A percentile compares a stretch with the other conserved stretches of the same genome.
Conservation (phyloP, 2,329 filamentous ascomycete species). For the Talaromyces sp. region DNA sequence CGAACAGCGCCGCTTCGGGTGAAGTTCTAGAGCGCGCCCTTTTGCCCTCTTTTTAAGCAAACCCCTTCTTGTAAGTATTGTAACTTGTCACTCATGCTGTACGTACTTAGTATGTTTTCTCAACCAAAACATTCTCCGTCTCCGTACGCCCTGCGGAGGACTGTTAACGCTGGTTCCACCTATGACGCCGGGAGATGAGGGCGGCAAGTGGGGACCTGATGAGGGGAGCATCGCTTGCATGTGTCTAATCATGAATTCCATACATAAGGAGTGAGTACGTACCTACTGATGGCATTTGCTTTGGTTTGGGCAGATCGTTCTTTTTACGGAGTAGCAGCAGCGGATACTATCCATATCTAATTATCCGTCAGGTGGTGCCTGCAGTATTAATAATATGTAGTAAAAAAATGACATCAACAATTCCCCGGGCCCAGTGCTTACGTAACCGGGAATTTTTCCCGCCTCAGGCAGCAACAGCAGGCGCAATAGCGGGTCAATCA, state of each 20-base stretch:
- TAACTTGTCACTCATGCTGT: too few species aligned
- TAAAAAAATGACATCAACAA: neutral
- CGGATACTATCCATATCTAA: too few species aligned
- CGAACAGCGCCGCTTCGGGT: neutral
- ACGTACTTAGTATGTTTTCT: neutral
- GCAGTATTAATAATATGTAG: too few species aligned
- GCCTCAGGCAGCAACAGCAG: neutral
- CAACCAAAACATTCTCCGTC: too few species aligned
- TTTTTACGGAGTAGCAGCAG: too few species aligned
- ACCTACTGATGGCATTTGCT: too few species aligned
- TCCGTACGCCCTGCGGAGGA: neutral
- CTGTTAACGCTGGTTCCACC: neutral
- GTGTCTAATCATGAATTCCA: too few species aligned
- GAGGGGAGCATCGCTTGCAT: neutral
- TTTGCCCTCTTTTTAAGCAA: too few species aligned
- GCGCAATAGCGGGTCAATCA: neutral
- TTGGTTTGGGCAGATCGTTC: too few species aligned
- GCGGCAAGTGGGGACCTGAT: conserved; percentile 11
- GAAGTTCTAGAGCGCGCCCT: neutral
- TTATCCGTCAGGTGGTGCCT: neutral
- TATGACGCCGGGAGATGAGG: neutral
- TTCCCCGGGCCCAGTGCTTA: neutral
- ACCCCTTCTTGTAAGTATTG: too few species aligned
- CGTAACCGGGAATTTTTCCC: neutral
- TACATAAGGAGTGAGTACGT: too few species aligned